Evolutionary conservation across 1,284 basidiomycete species (phyloP).

Genomic region (Porogramme epimiltina): DNA sequence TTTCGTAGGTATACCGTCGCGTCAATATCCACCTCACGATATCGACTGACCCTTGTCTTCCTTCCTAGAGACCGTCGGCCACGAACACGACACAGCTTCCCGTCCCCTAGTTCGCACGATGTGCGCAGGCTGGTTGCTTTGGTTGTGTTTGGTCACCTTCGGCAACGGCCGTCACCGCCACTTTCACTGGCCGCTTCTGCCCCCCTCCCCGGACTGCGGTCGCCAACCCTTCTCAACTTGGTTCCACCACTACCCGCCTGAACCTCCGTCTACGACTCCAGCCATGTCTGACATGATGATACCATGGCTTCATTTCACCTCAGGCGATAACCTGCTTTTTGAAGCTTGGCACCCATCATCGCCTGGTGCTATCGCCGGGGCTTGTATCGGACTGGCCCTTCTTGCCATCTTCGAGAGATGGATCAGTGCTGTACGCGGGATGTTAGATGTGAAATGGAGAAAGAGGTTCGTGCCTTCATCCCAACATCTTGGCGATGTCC

Average conservation of each 20-base stretch:
- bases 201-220: too few relatives aligned
- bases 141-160: not conserved
- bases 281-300: conserved; percentile 44
- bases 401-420: conserved; percentile 72
- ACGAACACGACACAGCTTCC: too few relatives aligned
- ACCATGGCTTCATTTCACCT: conserved; percentile 67
- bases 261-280: not conserved
- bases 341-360: conserved; percentile 67
- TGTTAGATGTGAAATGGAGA: conserved; percentile 59
- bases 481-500: not conserved
- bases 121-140: conserved; percentile 1
- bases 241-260: too few relatives aligned
- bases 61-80: too few relatives aligned
- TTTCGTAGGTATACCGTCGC: too few relatives aligned
- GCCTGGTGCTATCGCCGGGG: conserved; percentile 69
- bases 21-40: too few relatives aligned
- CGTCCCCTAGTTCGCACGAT: too few relatives aligned
- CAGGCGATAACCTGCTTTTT: conserved; percentile 69
- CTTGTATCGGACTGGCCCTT: conserved; percentile 69
- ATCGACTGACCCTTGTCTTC: too few relatives aligned
- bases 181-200: not conserved
- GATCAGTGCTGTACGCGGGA: conserved; percentile 55
- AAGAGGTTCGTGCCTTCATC: conserved; percentile 45
- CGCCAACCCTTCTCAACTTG: too few relatives aligned
- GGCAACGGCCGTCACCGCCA: not conserved